phyloP scores from a whole-genome alignment of 2,329 filamentous ascomycete species.

The Penicillium sp. region DNA sequence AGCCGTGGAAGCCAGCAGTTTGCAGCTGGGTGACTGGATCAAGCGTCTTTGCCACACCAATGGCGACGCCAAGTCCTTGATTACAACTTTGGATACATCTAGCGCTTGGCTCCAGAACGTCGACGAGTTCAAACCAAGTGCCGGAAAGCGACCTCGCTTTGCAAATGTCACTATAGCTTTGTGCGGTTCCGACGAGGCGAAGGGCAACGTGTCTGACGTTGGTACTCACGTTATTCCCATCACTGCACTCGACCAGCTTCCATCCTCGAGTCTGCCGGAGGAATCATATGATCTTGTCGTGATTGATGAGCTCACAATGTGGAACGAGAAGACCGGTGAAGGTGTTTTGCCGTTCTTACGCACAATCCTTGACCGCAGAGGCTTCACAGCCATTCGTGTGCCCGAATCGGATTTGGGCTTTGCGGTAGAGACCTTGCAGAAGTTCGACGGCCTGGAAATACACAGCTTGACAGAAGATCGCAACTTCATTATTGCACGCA shows the following conservation, averaged over 20 bases:
- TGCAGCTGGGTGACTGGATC: slow-evolving; percentile 15
- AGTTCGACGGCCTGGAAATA: slow-evolving; percentile 7
- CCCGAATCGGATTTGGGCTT: slow-evolving; percentile 3
- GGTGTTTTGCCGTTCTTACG: slow-evolving; percentile 4
- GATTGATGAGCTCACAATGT: slow-evolving; percentile 11
- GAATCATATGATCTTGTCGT: slow-evolving; percentile 12
- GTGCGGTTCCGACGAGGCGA: slow-evolving; percentile 1
- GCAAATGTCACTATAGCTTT: slow-evolving; percentile 10
- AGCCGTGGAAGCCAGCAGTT: slow-evolving; percentile 2
- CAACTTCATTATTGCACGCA: slow-evolving; percentile 11
- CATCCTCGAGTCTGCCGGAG: slow-evolving; percentile 6
- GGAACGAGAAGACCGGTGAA: slow-evolving; percentile 3
- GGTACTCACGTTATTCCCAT: slow-evolving; percentile 6
- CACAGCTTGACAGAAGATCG: slow-evolving; percentile 11
- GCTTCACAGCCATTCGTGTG: slow-evolving; percentile 10
- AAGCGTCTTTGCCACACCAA: slow-evolving; percentile 16
- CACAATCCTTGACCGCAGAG: slow-evolving; percentile 7
- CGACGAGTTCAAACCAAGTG: background rate
- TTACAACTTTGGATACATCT: slow-evolving; percentile 2
- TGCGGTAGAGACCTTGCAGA: slow-evolving; percentile 4
- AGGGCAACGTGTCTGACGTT: background rate
- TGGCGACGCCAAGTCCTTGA: slow-evolving; percentile 9
- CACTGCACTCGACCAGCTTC: slow-evolving; percentile 1
- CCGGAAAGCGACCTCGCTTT: slow-evolving; percentile 11
- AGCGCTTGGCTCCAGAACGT: slow-evolving; percentile 7